Evolutionary conservation across 2,329 filamentous ascomycete species (phyloP).

Genomic region (Davidsoniella virescens): DNA sequence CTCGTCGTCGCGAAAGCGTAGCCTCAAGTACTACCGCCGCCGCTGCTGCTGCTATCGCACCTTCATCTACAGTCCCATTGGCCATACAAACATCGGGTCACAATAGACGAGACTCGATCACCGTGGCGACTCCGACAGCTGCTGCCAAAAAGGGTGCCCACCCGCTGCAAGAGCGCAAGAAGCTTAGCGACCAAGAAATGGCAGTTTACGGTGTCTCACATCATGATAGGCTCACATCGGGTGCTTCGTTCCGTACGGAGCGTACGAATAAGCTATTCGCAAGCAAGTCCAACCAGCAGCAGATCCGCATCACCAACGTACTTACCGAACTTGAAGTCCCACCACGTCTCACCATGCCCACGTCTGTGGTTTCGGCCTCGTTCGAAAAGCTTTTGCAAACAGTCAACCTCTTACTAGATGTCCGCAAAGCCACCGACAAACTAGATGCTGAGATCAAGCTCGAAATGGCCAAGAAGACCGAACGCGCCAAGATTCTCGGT

Average conservation of each 20-base stretch:
- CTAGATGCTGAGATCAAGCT: conserved; percentile 54
- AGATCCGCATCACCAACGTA: conserved; percentile 55
- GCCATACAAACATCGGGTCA: conserved; percentile 15
- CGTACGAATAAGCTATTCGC: conserved; percentile 63
- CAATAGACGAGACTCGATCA: conserved; percentile 27
- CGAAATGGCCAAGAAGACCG: conserved; percentile 38
- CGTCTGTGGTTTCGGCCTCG: conserved; percentile 49
- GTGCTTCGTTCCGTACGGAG: conserved; percentile 80
- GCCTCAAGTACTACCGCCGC: conserved; percentile 16
- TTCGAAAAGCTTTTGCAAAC: conserved; percentile 56
- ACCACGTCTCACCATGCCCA: conserved; percentile 55
- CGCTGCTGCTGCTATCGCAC: conserved; percentile 14
- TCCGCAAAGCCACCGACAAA: conserved; percentile 60
- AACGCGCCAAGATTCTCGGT: conserved; percentile 27
- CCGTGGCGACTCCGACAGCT: conserved; percentile 23
- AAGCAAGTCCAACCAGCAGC: conserved; percentile 61
- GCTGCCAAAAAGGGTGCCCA: conserved; percentile 19
- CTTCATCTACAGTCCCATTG: conserved; percentile 11
- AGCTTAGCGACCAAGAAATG: conserved; percentile 61
- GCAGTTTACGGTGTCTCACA: conserved; percentile 67
- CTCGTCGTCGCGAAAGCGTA: conserved; percentile 2
- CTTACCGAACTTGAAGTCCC: conserved; percentile 58
- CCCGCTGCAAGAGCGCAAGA: conserved; percentile 38
- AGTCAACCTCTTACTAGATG: conserved; percentile 53
- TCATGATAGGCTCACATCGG: conserved; percentile 70